Evolutionary conservation across 1,284 basidiomycete genomes (phyloP), one percentile per base, ranked within the genome.

Genomic region (Chiua sp.): DNA sequence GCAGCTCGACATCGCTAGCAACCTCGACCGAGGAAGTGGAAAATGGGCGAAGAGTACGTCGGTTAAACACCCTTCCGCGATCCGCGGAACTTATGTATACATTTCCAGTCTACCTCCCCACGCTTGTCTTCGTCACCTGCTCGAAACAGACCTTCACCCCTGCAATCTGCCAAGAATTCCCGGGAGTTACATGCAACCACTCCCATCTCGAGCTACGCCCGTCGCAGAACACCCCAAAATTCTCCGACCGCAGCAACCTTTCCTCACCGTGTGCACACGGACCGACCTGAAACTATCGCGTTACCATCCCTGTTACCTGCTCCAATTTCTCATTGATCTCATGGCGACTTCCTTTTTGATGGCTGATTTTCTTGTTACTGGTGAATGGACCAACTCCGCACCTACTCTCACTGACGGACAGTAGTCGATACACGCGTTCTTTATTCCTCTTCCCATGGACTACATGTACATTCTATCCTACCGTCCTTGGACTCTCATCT

Each of bases 201-300:
- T 11, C 90, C 90, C 57, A 92, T 92, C 60, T 92, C 90, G 22
- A 83, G 84, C 39, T 92, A 89, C 63, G 86, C 90, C 47, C 87
- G 90, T 61, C 85, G 90, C 60, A 89, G 86, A 75, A 90, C 88
- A 3, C 90, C 91, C 30, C 85, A 86, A 62, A 80, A 83, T 42
- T 91, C 90, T 18, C 90, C 90, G 0, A 87, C 85, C 20, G 85
- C 86, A 1, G 84, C 88, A 16, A 82, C 82, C 30, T 91, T 88
- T 70, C 78, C 81, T 57, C 79, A 77, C 48, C 61, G 74, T 57
- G 63, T 71, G 28, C 65, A 68, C 28, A 18, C 64, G n/a, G 67
- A 72, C 57, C 72, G 75, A 56, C 71, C 77, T 42, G 69, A 75
- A 74, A 79, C 63, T 70, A 82, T 60, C 71, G 75, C 51, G 65